Evolutionary conservation across 2,329 filamentous ascomycete species (phyloP).

Genomic region (Nemania abortiva): DNA sequence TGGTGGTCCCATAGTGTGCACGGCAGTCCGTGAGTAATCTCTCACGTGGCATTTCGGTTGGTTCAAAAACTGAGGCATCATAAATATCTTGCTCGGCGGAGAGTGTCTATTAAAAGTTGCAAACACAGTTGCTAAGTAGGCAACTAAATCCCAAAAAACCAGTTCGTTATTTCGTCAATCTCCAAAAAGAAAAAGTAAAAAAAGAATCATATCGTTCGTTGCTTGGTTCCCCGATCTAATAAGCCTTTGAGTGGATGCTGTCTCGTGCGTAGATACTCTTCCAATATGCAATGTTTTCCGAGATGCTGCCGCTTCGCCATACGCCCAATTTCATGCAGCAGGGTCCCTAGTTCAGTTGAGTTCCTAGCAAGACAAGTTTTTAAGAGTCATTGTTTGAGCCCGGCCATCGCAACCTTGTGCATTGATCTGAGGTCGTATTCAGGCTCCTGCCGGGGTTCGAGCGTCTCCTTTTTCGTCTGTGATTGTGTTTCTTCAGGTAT

Average conservation of each 20-base stretch:
- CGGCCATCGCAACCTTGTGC: conserved; percentile 50
- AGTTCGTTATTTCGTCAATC: conserved; percentile 34
- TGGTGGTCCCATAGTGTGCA: background rate
- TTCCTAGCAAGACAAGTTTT: conserved; percentile 3
- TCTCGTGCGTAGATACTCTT: conserved; percentile 27
- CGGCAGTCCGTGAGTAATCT: background rate
- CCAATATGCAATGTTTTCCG: conserved; percentile 30
- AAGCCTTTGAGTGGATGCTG: conserved; percentile 27
- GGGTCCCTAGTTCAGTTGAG: conserved; percentile 32
- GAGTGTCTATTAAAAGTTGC: conserved; percentile 29
- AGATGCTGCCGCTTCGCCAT: conserved; percentile 42
- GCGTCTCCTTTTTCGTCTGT: conserved; percentile 16
- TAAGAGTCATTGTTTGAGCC: conserved; percentile 45
- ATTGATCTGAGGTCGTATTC: conserved; percentile 49
- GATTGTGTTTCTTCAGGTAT: conserved; percentile 35
- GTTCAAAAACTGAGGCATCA: background rate
- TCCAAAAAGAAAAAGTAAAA: no score
- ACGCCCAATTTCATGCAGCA: conserved; percentile 46
- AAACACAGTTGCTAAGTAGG: conserved; percentile 14
- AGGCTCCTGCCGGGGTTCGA: conserved; percentile 26
- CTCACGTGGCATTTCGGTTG: background rate
- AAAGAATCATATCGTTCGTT: conserved; percentile 31
- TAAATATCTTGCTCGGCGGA: conserved; percentile 22
- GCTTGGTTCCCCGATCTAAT: conserved; percentile 27
- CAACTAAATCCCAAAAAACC: conserved; percentile 14